phyloP scores from a whole-genome alignment of 352 stramenopile species.

The Globisporangium nunn region DNA sequence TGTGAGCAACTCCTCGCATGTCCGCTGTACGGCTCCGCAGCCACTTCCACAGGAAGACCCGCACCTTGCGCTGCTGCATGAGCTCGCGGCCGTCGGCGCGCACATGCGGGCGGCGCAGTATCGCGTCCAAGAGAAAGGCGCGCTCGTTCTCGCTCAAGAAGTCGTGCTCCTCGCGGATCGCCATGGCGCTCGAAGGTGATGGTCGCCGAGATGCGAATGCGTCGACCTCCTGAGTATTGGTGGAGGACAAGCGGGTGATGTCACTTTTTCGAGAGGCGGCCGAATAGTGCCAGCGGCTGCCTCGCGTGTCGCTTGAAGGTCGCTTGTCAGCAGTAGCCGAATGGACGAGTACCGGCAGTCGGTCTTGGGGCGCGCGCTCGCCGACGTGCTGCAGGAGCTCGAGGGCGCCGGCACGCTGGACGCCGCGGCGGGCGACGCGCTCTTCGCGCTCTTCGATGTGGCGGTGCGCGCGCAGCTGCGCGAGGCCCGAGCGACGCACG shows the following conservation, averaged over 20 bases:
- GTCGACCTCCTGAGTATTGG: background rate
- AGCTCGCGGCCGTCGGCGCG: constrained; percentile 71
- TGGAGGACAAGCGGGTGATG: background rate
- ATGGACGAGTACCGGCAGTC: constrained; percentile 68
- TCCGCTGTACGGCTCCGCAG: too few relatives aligned
- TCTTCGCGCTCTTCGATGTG: constrained; percentile 55
- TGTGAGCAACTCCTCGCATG: background rate
- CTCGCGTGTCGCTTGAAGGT: too few relatives aligned
- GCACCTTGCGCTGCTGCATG: constrained; percentile 72
- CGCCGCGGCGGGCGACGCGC: constrained; percentile 25
- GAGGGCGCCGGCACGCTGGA: constrained; percentile 20
- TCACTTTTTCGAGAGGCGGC: background rate
- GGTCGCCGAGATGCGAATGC: background rate
- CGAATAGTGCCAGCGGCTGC: background rate
- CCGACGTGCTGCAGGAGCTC: constrained; percentile 52
- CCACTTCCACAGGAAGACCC: background rate
- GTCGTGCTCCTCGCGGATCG: constrained; percentile 55
- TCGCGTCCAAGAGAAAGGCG: constrained; percentile 62
- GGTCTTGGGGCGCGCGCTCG: constrained; percentile 49
- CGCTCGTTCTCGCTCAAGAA: constrained; percentile 81
- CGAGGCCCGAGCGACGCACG: constrained; percentile 27
- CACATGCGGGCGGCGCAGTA: constrained; percentile 49
- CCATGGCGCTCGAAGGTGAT: constrained; percentile 17
- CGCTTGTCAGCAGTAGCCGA: background rate
- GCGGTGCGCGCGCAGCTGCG: constrained; percentile 28